Conservation (phyloP, 805 yeast genomes). For the Wickerhamiella sorbophila region DNA sequence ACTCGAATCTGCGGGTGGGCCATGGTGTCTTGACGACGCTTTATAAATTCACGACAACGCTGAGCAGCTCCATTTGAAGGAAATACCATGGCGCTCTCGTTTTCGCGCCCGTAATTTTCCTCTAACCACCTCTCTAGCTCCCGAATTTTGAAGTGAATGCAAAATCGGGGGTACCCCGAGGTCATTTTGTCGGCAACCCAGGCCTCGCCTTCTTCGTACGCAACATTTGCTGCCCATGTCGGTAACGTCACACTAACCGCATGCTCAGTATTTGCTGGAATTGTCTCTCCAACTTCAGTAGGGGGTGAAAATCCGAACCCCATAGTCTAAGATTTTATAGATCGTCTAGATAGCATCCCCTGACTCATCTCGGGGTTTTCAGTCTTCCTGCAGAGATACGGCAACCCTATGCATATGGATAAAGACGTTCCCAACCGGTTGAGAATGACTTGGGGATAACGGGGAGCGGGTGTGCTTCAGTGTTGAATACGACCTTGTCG, state of each 20-base stretch:
- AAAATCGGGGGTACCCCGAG: constrained; percentile 74
- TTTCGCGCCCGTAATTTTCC: constrained; percentile 61
- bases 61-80: constrained; percentile 70
- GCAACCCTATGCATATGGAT: background rate
- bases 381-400: too few relatives aligned
- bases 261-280: constrained; percentile 80
- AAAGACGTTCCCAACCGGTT: constrained; percentile 5
- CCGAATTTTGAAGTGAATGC: constrained; percentile 26
- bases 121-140: constrained; percentile 26
- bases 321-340: background rate
- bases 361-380: too few relatives aligned
- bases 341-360: too few relatives aligned
- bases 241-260: constrained; percentile 93
- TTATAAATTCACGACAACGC: constrained; percentile 69
- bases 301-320: constrained; percentile 18
- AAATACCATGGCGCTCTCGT: constrained; percentile 61
- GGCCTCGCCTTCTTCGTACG: constrained; percentile 79
- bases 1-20: constrained; percentile 29
- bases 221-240: constrained; percentile 87
- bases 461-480: constrained; percentile 49
- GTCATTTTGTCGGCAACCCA: constrained; percentile 66
- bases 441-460: constrained; percentile 3
- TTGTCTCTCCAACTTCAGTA: constrained; percentile 58
- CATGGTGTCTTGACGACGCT: constrained; percentile 26
- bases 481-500: constrained; percentile 43